Evolutionary conservation across 441 rosid species (phyloP).

Genomic region (Adansonia rubrostipa): DNA sequence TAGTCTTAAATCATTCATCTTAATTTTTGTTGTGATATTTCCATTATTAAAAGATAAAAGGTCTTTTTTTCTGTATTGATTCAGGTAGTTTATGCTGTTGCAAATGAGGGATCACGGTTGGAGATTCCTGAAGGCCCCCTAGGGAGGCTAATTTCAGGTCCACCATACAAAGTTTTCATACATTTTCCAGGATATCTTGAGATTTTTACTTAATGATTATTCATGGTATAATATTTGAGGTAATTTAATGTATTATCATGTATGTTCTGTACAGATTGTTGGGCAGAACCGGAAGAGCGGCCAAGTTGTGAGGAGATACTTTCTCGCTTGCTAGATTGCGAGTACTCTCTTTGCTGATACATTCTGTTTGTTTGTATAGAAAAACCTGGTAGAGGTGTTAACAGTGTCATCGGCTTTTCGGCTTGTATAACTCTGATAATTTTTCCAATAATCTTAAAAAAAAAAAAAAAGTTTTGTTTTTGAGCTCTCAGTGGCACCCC

Average conservation of each 20-base stretch:
- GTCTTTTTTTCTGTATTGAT: slow-evolving; percentile 7
- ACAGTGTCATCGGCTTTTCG: slow-evolving; percentile 49
- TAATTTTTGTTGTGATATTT: background rate
- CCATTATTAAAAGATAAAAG: background rate
- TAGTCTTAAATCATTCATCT: background rate
- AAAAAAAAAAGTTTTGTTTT: slow-evolving; percentile 31
- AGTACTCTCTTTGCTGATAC: slow-evolving; percentile 69
- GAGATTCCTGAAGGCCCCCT: slow-evolving; percentile 96
- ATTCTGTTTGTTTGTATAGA: slow-evolving; percentile 50
- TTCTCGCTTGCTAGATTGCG: slow-evolving; percentile 82
- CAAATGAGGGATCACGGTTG: slow-evolving; percentile 85
- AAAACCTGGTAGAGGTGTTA: slow-evolving; percentile 56
- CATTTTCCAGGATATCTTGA: background rate
- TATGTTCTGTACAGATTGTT: slow-evolving; percentile 67
- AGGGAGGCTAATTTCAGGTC: slow-evolving; percentile 92
- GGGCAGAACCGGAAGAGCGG: slow-evolving; percentile 84
- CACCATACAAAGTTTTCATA: background rate
- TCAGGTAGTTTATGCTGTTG: slow-evolving; percentile 93
- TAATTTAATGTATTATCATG: background rate
- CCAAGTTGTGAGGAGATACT: slow-evolving; percentile 91
- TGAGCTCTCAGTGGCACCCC: slow-evolving; percentile 21
- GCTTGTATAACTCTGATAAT: slow-evolving; percentile 37
- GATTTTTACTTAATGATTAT: background rate
- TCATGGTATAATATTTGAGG: background rate
- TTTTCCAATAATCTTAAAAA: slow-evolving; percentile 42